Base-by-base conservation (phyloP, 768 basidiomycete species). In the Imleria badia region DNA sequence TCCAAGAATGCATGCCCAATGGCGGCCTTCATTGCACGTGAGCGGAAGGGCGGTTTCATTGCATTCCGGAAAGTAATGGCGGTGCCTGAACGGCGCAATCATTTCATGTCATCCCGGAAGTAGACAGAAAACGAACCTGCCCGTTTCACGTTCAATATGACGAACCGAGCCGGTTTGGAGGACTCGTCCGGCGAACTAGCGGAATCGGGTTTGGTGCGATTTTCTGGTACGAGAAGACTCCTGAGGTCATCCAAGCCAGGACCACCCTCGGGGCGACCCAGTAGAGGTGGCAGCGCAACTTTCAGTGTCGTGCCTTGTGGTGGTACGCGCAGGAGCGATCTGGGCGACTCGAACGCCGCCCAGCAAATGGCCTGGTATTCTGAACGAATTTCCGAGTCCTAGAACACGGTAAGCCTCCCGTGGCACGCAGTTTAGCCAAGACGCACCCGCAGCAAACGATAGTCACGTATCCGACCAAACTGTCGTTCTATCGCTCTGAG, bases 401-500 rank as follows among this genome's bases (percentile, higher is more conserved):
- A 54, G 2, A 22, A 2, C 3, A 9, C 2, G 5, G 26, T 58
- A 17, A 69, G 59, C 26, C 5, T 43, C 22, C 11, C 1, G 14
- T 41, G 17, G 44, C 30, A 31, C 35, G 29, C 13, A 0, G 19
- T 2, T 14, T 8, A n/a, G 26, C 1, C 8, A 33, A 41, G 23
- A 67, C 73, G 20, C 60, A 81, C 82, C 69, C 75, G 73, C 31
- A 66, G 55, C 38, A 78, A 71, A 41, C 68, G 66, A 44, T 72
- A 80, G 48, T 80, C 78, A 26, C 73, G 65, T 33, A 84, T 61
- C 10, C 72, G 67, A 14, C 83, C 83, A 65, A 78, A 83, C 50
- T 75, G 77, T 17, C 75, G 74, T 69, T 88, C 86, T 29, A 87
- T 60, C 9, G 76, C 79, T 43, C 81, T 78, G 51, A 86, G 63